phyloP scores from a whole-genome alignment of 208 protist genomes.

The Angomonas ambiguus region DNA sequence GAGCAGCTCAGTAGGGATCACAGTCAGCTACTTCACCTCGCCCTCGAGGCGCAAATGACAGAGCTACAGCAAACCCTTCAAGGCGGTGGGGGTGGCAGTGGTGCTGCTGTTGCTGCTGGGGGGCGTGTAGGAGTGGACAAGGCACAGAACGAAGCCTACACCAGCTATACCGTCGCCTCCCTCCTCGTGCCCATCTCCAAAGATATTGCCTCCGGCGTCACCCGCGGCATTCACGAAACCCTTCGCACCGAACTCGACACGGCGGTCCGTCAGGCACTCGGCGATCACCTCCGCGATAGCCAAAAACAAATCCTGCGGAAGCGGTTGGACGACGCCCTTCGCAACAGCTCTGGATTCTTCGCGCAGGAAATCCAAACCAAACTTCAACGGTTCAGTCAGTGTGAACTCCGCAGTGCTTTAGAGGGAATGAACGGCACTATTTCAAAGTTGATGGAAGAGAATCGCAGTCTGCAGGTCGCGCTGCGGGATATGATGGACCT shows the following conservation, averaged over 20 bases:
- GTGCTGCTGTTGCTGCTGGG: too few relatives aligned
- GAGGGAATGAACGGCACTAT: slow-evolving; percentile 40
- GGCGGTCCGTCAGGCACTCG: slow-evolving; percentile 52
- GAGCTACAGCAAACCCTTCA: slow-evolving; percentile 49
- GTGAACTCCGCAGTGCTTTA: slow-evolving; percentile 53
- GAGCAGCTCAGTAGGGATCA: slow-evolving; percentile 66
- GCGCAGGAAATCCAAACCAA: slow-evolving; percentile 39
- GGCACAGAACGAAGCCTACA: slow-evolving; percentile 38
- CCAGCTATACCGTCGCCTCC: slow-evolving; percentile 53
- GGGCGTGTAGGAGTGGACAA: slow-evolving; percentile 1
- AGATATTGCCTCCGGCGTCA: slow-evolving; percentile 64
- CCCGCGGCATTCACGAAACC: slow-evolving; percentile 52
- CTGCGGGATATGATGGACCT: slow-evolving; percentile 50
- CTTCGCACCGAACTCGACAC: slow-evolving; percentile 62
- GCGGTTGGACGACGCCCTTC: slow-evolving; percentile 68
- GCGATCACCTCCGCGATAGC: slow-evolving; percentile 30
- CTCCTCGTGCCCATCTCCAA: slow-evolving; percentile 51
- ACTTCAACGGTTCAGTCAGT: slow-evolving; percentile 39
- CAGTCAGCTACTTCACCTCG: slow-evolving; percentile 70
- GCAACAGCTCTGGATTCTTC: slow-evolving; percentile 54
- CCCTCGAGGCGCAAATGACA: slow-evolving; percentile 89
- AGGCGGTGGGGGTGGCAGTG: background rate
- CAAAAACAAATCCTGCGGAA: slow-evolving; percentile 58
- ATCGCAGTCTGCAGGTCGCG: slow-evolving; percentile 46
- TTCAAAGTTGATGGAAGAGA: slow-evolving; percentile 51